Conservation (phyloP, 1,284 basidiomycete genomes). For the Rhodofomes roseus region DNA sequence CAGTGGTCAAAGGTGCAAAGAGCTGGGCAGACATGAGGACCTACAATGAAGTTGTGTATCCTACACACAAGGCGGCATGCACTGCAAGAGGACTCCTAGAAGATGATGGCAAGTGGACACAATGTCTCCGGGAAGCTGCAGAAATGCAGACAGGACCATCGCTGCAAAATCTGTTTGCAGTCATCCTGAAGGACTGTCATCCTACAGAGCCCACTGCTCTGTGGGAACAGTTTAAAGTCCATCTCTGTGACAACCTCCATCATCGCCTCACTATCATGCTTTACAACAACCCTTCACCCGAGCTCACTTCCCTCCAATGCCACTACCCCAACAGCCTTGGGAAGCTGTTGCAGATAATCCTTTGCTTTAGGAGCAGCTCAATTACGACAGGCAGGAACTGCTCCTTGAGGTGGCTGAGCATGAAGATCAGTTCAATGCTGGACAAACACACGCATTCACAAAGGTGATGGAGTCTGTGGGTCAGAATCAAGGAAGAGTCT, state of each 20-base stretch:
- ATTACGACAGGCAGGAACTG: no score
- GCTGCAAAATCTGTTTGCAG: no score
- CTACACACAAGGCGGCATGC: slow-evolving; percentile 32
- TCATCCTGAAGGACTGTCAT: no score
- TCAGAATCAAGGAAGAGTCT: slow-evolving; percentile 21
- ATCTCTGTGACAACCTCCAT: no score
- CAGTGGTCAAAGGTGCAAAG: slow-evolving; percentile 25
- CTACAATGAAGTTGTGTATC: slow-evolving; percentile 6
- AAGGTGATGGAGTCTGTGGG: background rate
- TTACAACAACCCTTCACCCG: no score
- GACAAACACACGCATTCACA: no score
- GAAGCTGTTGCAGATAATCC: slow-evolving; percentile 22
- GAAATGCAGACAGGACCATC: slow-evolving; percentile 34
- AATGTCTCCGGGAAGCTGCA: slow-evolving; percentile 38
- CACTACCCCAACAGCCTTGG: slow-evolving; percentile 30
- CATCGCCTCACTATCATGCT: no score
- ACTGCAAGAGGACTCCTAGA: slow-evolving; percentile 36
- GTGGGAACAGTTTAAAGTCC: no score
- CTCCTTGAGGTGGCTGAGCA: no score
- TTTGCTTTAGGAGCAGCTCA: slow-evolving; percentile 24
- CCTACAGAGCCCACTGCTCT: no score
- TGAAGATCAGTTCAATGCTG: no score
- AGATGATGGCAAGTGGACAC: slow-evolving; percentile 40
- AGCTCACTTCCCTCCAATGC: slow-evolving; percentile 30
- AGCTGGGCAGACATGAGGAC: slow-evolving; percentile 21